Conservation (phyloP, 2,329 filamentous ascomycete genomes). For the Blastomyces silverae region DNA sequence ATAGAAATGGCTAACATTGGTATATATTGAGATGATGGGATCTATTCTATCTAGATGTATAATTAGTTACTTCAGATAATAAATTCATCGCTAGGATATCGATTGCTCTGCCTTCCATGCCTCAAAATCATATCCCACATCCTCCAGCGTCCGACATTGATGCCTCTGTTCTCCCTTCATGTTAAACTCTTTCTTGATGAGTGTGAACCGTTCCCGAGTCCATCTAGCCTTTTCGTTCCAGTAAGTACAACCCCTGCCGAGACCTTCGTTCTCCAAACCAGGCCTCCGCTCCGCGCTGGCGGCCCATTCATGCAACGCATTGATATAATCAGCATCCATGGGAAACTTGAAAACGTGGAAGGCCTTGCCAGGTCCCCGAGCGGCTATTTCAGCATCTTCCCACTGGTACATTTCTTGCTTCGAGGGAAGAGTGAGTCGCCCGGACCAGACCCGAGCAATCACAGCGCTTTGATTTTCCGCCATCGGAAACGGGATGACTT, state of each 20-base stretch:
- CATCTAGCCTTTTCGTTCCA: constrained; percentile 69
- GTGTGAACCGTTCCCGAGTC: constrained; percentile 60
- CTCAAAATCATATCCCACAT: constrained; percentile 63
- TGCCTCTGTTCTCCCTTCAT: constrained; percentile 52
- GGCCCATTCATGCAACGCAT: constrained; percentile 42
- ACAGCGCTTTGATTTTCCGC: constrained; percentile 72
- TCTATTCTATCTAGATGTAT: too few species aligned
- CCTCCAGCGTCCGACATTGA: constrained; percentile 57
- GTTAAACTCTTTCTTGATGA: constrained; percentile 67
- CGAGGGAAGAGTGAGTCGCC: constrained; percentile 59
- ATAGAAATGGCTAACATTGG: too few species aligned
- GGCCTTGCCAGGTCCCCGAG: constrained; percentile 43
- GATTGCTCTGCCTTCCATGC: constrained; percentile 25
- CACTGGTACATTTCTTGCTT: constrained; percentile 59
- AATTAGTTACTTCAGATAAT: neutral
- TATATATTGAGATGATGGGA: too few species aligned
- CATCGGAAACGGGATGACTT: constrained; percentile 80
- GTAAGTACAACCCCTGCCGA: constrained; percentile 60
- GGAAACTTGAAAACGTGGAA: constrained; percentile 53
- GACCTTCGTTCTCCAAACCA: constrained; percentile 39
- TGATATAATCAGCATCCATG: constrained; percentile 42
- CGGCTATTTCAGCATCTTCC: constrained; percentile 47
- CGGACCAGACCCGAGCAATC: constrained; percentile 69
- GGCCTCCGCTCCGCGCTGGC: constrained; percentile 30
- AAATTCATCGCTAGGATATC: constrained; percentile 6